Evolutionary conservation across 2,329 filamentous ascomycete species (phyloP).

Genomic region (Sclerotinia spermophila): DNA sequence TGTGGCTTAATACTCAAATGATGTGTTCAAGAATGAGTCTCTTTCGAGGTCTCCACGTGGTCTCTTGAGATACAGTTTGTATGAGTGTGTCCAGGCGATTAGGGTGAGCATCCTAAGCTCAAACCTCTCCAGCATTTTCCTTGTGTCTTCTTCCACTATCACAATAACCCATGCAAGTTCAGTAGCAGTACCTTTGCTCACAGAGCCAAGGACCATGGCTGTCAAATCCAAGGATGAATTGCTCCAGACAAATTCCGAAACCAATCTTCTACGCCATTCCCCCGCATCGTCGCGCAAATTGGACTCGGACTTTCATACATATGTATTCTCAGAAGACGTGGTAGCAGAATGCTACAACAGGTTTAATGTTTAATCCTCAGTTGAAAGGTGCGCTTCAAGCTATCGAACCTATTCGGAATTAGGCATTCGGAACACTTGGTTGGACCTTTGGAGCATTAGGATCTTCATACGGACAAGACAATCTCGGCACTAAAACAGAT

Average conservation of each 20-base stretch:
- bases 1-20: not conserved
- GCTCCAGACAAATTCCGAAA: not conserved
- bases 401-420: not conserved
- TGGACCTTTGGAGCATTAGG: not conserved
- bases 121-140: not conserved
- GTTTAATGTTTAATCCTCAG: not conserved
- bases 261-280: not conserved
- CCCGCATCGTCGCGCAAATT: not conserved
- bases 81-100: not conserved
- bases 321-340: not conserved
- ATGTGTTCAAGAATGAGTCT: not conserved
- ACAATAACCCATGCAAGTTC: not conserved
- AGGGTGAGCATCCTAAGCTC: not conserved
- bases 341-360: not conserved
- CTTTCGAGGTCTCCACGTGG: not conserved
- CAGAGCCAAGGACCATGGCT: not conserved
- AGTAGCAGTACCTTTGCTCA: not conserved
- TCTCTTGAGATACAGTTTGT: not conserved
- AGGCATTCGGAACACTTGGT: not conserved
- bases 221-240: not conserved
- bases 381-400: not conserved
- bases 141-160: not conserved
- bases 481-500: not conserved
- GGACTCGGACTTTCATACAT: not conserved
- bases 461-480: not conserved